Percentiles rank a stretch among this genome's conserved stretches.
phyloP scores from a whole-genome alignment of 2,329 filamentous ascomycete genomes.

The Penicillium brasilianum region DNA sequence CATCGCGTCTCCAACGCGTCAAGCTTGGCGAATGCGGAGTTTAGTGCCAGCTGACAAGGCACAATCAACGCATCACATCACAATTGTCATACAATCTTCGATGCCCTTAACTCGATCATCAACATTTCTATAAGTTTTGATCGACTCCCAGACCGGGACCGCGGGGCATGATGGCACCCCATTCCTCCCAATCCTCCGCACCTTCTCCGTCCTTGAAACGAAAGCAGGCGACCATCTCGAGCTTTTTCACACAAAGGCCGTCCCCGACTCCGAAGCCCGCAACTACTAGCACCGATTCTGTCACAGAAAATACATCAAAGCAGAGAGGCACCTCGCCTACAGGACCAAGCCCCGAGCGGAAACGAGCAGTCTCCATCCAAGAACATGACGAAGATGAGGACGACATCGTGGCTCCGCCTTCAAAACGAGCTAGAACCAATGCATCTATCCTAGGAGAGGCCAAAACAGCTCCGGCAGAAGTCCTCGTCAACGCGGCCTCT shows the following conservation, averaged over 20 bases:
- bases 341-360: slow-evolving; percentile 8
- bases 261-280: slow-evolving; percentile 28
- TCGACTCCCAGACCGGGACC: not conserved
- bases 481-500: slow-evolving; percentile 28
- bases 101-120: not conserved
- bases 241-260: slow-evolving; percentile 74
- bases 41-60: slow-evolving; percentile 9
- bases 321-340: slow-evolving; percentile 20
- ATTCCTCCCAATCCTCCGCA: slow-evolving; percentile 41
- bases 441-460: slow-evolving; percentile 23
- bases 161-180: slow-evolving; percentile 36
- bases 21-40: slow-evolving; percentile 32
- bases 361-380: slow-evolving; percentile 10
- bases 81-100: not conserved
- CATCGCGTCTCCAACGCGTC: slow-evolving; percentile 42
- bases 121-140: not conserved
- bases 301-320: slow-evolving; percentile 13
- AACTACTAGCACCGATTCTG: slow-evolving; percentile 15
- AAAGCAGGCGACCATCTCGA: slow-evolving; percentile 76
- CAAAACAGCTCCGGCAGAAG: slow-evolving; percentile 15
- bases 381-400: slow-evolving; percentile 45
- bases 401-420: slow-evolving; percentile 46
- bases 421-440: slow-evolving; percentile 47
- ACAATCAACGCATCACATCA: slow-evolving; percentile 8
- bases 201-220: slow-evolving; percentile 43